Percentiles rank a stretch among this genome's conserved stretches.
phyloP scores from a whole-genome alignment of 805 yeast species.

The Pichia occidentalis region DNA sequence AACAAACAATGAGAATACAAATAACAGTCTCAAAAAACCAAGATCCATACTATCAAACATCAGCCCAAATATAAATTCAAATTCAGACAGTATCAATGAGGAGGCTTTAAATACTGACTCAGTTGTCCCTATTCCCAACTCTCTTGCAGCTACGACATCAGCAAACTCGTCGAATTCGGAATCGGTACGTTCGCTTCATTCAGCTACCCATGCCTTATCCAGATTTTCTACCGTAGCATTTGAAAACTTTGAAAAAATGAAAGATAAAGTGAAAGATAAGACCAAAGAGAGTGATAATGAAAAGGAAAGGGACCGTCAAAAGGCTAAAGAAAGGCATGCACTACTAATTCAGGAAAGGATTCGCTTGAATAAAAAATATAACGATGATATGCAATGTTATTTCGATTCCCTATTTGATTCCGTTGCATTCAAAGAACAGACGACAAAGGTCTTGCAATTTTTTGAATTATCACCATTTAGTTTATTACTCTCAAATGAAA shows the following conservation, averaged over 20 bases:
- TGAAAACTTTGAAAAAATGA: neutral
- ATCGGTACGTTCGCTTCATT: slow-evolving; percentile 5
- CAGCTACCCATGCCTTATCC: slow-evolving; percentile 2
- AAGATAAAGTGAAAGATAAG: neutral
- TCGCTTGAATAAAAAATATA: slow-evolving; percentile 28
- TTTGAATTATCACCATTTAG: slow-evolving; percentile 88
- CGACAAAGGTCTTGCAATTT: slow-evolving; percentile 77
- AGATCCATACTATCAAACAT: neutral
- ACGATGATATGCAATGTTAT: slow-evolving; percentile 55
- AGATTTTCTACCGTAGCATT: slow-evolving; percentile 4
- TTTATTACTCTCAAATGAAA: slow-evolving; percentile 73
- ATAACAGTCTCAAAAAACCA: neutral
- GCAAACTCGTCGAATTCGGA: too few relatives aligned
- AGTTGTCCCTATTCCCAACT: too few relatives aligned
- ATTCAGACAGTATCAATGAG: neutral
- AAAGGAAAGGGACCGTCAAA: neutral
- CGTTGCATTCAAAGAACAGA: slow-evolving; percentile 68
- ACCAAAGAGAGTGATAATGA: slow-evolving; percentile 1
- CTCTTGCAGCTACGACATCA: too few relatives aligned
- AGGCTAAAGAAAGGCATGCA: slow-evolving; percentile 14
- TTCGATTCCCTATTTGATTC: slow-evolving; percentile 52
- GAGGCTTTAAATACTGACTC: too few relatives aligned
- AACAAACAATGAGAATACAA: neutral
- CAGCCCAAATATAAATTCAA: neutral
- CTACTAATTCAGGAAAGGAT: slow-evolving; percentile 6